These are phyloP conservation scores for Sporothrix luriei DNA, from an alignment of 2,329 filamentous ascomycete genomes.

Conservation along the genomic window DNA sequence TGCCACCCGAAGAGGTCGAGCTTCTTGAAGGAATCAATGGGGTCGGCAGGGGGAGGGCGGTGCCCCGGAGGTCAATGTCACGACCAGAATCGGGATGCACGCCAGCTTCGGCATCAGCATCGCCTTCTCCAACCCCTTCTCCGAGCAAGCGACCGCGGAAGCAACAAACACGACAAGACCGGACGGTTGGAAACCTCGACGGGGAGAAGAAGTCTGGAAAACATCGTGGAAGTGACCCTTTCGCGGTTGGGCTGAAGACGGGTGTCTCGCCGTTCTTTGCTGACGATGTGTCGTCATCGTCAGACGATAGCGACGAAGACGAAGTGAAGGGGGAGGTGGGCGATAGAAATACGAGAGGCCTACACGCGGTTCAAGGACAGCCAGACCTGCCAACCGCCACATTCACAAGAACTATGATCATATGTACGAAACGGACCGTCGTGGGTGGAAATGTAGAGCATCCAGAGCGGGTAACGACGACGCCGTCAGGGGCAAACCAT, in stretches of 20 bases:
- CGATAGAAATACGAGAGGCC: background rate
- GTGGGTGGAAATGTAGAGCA: background rate
- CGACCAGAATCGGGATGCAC: too few relatives aligned
- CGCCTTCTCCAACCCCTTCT: background rate
- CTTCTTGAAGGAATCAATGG: background rate
- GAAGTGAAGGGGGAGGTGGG: background rate
- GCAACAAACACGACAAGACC: background rate
- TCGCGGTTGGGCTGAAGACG: background rate
- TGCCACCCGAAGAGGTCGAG: slow-evolving; percentile 31
- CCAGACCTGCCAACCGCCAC: background rate
- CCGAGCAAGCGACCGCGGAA: slow-evolving; percentile 13
- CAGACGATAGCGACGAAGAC: background rate
- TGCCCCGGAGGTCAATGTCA: background rate
- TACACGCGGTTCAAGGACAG: background rate
- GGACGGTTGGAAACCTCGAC: too few relatives aligned
- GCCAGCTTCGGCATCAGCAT: background rate
- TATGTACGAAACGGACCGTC: slow-evolving; percentile 4
- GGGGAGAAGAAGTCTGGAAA: background rate
- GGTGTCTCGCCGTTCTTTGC: slow-evolving; percentile 28
- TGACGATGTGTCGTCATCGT: background rate
- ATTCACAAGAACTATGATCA: background rate
- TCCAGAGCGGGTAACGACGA: background rate
- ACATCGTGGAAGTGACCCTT: background rate
- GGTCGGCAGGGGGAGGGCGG: background rate
- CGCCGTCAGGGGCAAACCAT: background rate